phyloP scores from a whole-genome alignment of 176 grass and related monocot genomes.

The Oryza brachyantha region DNA sequence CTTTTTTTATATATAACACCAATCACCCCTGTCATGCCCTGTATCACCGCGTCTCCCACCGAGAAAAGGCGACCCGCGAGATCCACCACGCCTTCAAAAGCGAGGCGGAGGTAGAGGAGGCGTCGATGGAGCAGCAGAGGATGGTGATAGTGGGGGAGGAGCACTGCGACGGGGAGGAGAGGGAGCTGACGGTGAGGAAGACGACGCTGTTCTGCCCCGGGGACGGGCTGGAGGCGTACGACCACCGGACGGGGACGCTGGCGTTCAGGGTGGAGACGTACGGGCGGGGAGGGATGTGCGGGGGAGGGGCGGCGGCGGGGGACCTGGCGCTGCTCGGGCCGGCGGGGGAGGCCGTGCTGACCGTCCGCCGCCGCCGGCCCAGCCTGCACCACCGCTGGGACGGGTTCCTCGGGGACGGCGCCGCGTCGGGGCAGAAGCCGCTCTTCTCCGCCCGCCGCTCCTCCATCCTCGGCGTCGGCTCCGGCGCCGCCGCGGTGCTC shows the following conservation, averaged over 20 bases:
- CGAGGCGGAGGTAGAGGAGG: background rate
- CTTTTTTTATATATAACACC: too few relatives aligned
- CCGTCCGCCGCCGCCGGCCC: slow-evolving; percentile 68
- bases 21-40: too few relatives aligned
- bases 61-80: slow-evolving; percentile 6
- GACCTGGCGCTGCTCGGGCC: slow-evolving; percentile 74
- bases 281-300: slow-evolving; percentile 36
- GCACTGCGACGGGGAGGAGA: slow-evolving; percentile 58
- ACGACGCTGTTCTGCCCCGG: slow-evolving; percentile 76
- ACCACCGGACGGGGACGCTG: slow-evolving; percentile 70
- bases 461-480: slow-evolving; percentile 70
- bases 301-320: slow-evolving; percentile 40
- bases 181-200: slow-evolving; percentile 93
- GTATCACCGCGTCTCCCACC: background rate
- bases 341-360: slow-evolving; percentile 54
- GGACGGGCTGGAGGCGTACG: slow-evolving; percentile 86
- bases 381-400: slow-evolving; percentile 97
- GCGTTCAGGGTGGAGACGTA: slow-evolving; percentile 91
- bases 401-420: slow-evolving; percentile 70
- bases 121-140: background rate
- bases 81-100: background rate
- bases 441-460: slow-evolving; percentile 80
- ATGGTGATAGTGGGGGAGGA: slow-evolving; percentile 51
- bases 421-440: slow-evolving; percentile 47
- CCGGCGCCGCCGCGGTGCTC: slow-evolving; percentile 51